Evolutionary conservation across 176 grass and related monocot species (phyloP).

Genomic region (Thalia dealbata): DNA sequence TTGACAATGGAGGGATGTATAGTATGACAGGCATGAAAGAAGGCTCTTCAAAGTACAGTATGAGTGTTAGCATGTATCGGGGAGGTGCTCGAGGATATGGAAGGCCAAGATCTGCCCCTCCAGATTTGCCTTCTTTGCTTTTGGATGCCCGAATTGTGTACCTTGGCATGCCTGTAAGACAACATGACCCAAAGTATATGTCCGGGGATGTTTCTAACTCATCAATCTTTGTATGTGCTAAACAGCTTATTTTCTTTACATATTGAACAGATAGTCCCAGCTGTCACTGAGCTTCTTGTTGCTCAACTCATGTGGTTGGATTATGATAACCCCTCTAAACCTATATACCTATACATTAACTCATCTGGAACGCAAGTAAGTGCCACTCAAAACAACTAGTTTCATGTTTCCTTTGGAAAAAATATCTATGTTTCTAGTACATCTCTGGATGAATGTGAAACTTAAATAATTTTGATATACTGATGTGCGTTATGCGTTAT

Average conservation of each 20-base stretch:
- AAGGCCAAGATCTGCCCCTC: conserved; percentile 58
- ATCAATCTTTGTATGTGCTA: conserved; percentile 5
- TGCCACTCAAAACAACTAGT: not conserved
- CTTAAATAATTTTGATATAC: not conserved
- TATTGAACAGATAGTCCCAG: conserved; percentile 32
- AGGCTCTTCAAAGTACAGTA: conserved; percentile 42
- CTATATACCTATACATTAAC: conserved; percentile 83
- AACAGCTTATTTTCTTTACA: not conserved
- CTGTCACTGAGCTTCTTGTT: conserved; percentile 80
- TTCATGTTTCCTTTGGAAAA: not conserved
- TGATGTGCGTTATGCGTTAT: too few relatives aligned
- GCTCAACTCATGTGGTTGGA: conserved; percentile 81
- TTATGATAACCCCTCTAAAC: conserved; percentile 66
- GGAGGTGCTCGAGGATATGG: conserved; percentile 45
- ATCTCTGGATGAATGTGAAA: too few relatives aligned
- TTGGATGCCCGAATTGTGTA: conserved; percentile 72
- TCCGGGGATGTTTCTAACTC: conserved; percentile 16
- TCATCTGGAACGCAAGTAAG: conserved; percentile 63
- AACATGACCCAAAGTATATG: conserved; percentile 1
- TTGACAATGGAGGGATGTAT: conserved; percentile 67
- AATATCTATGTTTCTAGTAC: not conserved
- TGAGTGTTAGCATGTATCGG: conserved; percentile 53
- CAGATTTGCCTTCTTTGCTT: conserved; percentile 81
- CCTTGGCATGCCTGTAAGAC: conserved; percentile 78
- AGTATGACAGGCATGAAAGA: conserved; percentile 36